phyloP scores from a whole-genome alignment of 176 grass and related monocot genomes.

The Guadua angustifolia region DNA sequence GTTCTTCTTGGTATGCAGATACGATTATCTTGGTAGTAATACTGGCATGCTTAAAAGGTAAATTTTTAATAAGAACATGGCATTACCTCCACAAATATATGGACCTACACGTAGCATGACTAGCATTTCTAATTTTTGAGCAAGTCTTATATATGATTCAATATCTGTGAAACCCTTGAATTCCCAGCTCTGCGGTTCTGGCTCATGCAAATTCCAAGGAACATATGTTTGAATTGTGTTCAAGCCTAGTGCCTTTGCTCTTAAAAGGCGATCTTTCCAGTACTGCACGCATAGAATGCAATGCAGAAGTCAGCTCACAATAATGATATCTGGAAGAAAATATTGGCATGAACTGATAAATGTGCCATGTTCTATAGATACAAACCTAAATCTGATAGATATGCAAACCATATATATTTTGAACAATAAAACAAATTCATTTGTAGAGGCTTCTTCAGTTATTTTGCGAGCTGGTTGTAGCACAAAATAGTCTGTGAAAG shows the following conservation, averaged over 20 bases:
- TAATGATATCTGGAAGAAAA: conserved; percentile 21
- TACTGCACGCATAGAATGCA: conserved; percentile 58
- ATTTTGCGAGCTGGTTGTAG: background rate
- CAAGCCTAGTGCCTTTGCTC: conserved; percentile 86
- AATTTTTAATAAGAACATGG: conserved; percentile 5
- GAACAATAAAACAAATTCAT: background rate
- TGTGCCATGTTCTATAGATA: background rate
- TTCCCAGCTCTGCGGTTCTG: conserved; percentile 61
- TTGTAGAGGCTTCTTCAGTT: background rate
- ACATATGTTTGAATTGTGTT: conserved; percentile 95
- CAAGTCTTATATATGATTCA: conserved; percentile 79
- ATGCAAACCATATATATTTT: background rate
- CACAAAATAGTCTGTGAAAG: background rate
- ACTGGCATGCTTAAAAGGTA: conserved; percentile 5
- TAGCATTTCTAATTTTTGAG: conserved; percentile 79
- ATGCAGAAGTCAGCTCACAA: conserved; percentile 25
- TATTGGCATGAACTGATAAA: background rate
- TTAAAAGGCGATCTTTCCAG: conserved; percentile 88
- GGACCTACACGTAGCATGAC: conserved; percentile 92
- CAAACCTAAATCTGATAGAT: background rate
- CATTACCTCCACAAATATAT: conserved; percentile 92
- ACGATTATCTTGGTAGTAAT: background rate
- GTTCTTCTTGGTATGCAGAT: background rate
- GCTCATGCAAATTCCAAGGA: conserved; percentile 95
- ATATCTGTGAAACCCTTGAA: conserved; percentile 75